Evolutionary conservation across 805 yeast genomes (phyloP).

Genomic region (Wilhelminamyces savonicus): DNA sequence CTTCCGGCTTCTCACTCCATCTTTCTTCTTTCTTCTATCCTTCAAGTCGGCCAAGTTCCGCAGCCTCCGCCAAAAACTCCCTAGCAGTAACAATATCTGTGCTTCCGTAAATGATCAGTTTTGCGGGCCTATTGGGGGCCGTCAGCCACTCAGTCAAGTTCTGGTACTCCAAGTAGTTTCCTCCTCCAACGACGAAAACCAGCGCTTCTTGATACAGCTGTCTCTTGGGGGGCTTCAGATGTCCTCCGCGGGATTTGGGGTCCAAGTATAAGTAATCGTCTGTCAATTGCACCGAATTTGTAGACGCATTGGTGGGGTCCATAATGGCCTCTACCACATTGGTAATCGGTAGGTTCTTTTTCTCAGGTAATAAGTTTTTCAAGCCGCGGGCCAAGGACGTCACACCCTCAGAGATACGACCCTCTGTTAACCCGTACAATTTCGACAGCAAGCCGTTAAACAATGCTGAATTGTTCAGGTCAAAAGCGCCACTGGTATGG

Average conservation of each 20-base stretch:
- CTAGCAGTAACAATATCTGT: constrained; percentile 68
- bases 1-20: too few relatives aligned
- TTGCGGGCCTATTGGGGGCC: constrained; percentile 28
- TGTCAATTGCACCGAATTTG: constrained; percentile 61
- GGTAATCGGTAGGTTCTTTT: constrained; percentile 83
- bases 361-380: constrained; percentile 80
- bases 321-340: constrained; percentile 85
- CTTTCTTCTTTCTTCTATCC: neutral
- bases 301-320: constrained; percentile 68
- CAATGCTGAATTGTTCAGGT: constrained; percentile 46
- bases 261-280: constrained; percentile 90
- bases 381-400: constrained; percentile 85
- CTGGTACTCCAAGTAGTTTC: constrained; percentile 89
- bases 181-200: constrained; percentile 95
- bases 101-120: constrained; percentile 78
- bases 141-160: constrained; percentile 85
- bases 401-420: constrained; percentile 80
- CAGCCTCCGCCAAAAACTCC: constrained; percentile 63
- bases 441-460: constrained; percentile 71
- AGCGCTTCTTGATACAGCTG: constrained; percentile 73
- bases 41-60: constrained; percentile 36
- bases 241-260: constrained; percentile 87
- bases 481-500: neutral
- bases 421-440: constrained; percentile 77
- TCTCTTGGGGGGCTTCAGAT: constrained; percentile 82